These are phyloP conservation scores for Clohesyomyces aquaticus DNA, from an alignment of 495 filamentous ascomycete genomes.

Conservation along the genomic window DNA sequence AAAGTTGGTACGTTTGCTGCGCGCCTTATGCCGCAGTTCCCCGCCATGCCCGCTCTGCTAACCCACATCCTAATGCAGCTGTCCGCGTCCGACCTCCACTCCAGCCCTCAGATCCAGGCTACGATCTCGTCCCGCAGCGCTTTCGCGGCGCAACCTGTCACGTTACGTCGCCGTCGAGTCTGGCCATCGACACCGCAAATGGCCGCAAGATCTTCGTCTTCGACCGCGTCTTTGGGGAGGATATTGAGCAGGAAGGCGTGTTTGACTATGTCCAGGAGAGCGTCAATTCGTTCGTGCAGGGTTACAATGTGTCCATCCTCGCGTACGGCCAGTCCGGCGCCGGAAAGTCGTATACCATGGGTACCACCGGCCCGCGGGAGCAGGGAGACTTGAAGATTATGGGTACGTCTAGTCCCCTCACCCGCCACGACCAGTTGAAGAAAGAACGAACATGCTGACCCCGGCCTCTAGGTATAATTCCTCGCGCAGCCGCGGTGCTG, in stretches of 20 bases:
- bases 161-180: slow-evolving; percentile 77
- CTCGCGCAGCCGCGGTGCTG: slow-evolving; percentile 81
- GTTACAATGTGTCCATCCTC: slow-evolving; percentile 98
- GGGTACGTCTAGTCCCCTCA: slow-evolving; percentile 59
- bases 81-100: slow-evolving; percentile 93
- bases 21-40: slow-evolving; percentile 6
- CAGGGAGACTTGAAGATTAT: slow-evolving; percentile 73
- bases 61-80: slow-evolving; percentile 57
- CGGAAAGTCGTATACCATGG: slow-evolving; percentile 99
- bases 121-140: slow-evolving; percentile 90
- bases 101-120: slow-evolving; percentile 82
- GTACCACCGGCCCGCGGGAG: slow-evolving; percentile 85
- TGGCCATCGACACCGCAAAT: slow-evolving; percentile 87
- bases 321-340: slow-evolving; percentile 99
- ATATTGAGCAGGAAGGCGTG: slow-evolving; percentile 82
- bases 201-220: slow-evolving; percentile 95
- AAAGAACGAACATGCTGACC: slow-evolving; percentile 1
- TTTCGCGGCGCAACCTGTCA: slow-evolving; percentile 94
- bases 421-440: neutral
- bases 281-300: slow-evolving; percentile 86
- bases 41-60: slow-evolving; percentile 11
- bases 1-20: slow-evolving; percentile 85
- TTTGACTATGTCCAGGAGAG: slow-evolving; percentile 96
- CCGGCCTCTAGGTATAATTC: slow-evolving; percentile 74
- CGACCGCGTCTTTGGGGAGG: slow-evolving; percentile 88